Percentiles rank a stretch among this genome's conserved stretches.
These are phyloP conservation scores for Fragilariopsis cylindrus DNA, from an alignment of 108 stramenopile genomes.

Conservation along the genomic window DNA sequence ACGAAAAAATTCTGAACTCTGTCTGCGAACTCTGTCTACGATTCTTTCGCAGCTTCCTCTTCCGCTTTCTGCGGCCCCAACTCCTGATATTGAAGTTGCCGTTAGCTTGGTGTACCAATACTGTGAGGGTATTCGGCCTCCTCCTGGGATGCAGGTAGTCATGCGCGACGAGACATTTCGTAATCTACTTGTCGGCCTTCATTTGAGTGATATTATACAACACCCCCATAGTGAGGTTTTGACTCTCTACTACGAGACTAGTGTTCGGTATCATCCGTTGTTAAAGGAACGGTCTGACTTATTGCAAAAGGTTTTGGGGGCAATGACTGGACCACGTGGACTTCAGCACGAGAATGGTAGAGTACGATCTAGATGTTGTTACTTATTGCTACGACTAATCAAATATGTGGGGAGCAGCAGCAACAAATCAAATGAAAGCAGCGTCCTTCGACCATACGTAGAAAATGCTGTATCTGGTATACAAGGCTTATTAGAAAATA, in stretches of 20 bases:
- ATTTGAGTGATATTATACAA: constrained; percentile 53
- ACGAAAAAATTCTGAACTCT: constrained; percentile 41
- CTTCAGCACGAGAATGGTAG: constrained; percentile 56
- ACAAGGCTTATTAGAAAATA: constrained; percentile 57
- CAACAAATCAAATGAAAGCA: constrained; percentile 1
- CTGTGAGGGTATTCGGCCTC: constrained; percentile 72
- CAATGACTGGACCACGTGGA: constrained; percentile 57
- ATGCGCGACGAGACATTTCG: constrained; percentile 60
- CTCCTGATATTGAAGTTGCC: constrained; percentile 58
- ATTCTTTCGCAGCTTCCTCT: constrained; percentile 35
- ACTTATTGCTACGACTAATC: constrained; percentile 57
- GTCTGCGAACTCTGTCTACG: constrained; percentile 53
- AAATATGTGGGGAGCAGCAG: constrained; percentile 47
- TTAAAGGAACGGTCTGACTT: constrained; percentile 52
- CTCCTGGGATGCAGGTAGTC: constrained; percentile 68
- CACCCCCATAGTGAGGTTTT: constrained; percentile 68
- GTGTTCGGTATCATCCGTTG: constrained; percentile 62
- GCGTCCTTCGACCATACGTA: constrained; percentile 54
- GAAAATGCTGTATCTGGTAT: constrained; percentile 72
- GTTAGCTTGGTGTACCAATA: constrained; percentile 70
- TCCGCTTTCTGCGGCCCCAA: constrained; percentile 43
- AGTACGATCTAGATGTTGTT: constrained; percentile 65
- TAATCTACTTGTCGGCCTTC: constrained; percentile 54
- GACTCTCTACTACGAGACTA: constrained; percentile 64
- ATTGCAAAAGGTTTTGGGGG: constrained; percentile 50